Conservation (phyloP, 2,329 filamentous ascomycete species). For the Fusarium lyarnte region DNA sequence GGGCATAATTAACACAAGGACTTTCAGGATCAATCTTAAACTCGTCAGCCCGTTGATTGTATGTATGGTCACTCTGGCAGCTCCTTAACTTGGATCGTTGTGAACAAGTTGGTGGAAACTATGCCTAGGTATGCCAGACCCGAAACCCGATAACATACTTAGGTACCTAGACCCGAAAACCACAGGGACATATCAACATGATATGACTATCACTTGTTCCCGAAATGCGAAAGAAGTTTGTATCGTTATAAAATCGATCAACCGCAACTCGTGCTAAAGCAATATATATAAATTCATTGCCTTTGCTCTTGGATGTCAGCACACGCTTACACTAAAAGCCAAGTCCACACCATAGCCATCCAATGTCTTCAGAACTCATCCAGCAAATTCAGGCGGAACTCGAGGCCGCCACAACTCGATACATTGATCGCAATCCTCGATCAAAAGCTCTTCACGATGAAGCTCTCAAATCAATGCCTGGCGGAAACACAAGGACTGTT, state of each 20-base stretch:
- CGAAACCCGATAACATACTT: conserved; percentile 27
- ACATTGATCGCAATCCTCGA: conserved; percentile 48
- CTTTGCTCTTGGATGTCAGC: neutral
- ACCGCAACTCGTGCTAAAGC: neutral
- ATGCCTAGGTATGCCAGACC: conserved; percentile 11
- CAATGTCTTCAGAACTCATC: conserved; percentile 34
- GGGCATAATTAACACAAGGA: neutral
- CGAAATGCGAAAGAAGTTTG: conserved; percentile 19
- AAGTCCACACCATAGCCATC: neutral
- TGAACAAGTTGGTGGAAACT: neutral
- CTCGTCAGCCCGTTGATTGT: neutral
- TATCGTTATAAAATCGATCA: neutral
- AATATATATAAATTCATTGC: neutral
- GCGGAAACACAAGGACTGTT: conserved; percentile 58
- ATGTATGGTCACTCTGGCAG: neutral
- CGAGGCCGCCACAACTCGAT: conserved; percentile 47
- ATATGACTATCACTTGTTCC: neutral
- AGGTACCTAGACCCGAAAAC: conserved; percentile 16
- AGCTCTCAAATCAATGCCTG: conserved; percentile 52
- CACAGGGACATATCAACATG: neutral
- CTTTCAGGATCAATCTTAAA: neutral
- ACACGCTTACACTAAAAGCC: neutral
- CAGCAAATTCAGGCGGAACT: conserved; percentile 44
- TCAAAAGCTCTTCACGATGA: conserved; percentile 52
- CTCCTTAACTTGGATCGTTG: neutral